Evolutionary conservation across 2,329 filamentous ascomycete genomes (phyloP).

Genomic region (Sporothrix sp.): DNA sequence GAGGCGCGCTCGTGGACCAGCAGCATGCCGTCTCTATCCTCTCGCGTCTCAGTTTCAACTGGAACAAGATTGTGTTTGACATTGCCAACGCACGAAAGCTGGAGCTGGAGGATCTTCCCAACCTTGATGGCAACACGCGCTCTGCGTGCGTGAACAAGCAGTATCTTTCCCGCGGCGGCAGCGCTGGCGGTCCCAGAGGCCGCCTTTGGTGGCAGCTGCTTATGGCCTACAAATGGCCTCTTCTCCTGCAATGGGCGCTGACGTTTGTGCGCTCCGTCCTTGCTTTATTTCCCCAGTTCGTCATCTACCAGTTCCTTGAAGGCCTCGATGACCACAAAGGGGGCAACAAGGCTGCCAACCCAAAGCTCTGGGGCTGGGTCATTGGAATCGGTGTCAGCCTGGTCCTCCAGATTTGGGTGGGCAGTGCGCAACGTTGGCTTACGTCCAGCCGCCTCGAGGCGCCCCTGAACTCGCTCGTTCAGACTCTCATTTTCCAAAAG

Average conservation of each 20-base stretch:
- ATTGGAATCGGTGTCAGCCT: conserved; percentile 24
- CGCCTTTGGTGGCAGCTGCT: conserved; percentile 28
- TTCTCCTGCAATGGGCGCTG: conserved; percentile 25
- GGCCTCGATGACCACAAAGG: conserved; percentile 21
- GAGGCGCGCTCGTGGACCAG: conserved; percentile 26
- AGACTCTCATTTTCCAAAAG: conserved; percentile 28
- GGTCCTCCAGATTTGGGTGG: conserved; percentile 24
- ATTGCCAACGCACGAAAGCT: conserved; percentile 24
- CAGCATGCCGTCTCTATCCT: conserved; percentile 26
- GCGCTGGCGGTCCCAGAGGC: conserved; percentile 15
- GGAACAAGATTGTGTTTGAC: conserved; percentile 25
- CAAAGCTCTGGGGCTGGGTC: conserved; percentile 25
- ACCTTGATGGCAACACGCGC: conserved; percentile 23
- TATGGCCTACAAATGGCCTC: conserved; percentile 20
- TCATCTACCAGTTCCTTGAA: conserved; percentile 28
- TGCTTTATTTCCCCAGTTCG: conserved; percentile 26
- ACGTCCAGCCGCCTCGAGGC: conserved; percentile 26
- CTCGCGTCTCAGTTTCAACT: conserved; percentile 23
- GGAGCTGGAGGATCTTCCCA: conserved; percentile 25
- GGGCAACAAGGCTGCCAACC: conserved; percentile 17
- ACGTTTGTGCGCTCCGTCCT: conserved; percentile 24
- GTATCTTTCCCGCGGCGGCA: conserved; percentile 19
- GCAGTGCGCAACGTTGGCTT: conserved; percentile 26
- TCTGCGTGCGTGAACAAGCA: conserved; percentile 21
- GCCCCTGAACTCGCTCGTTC: conserved; percentile 24